These are phyloP conservation scores for Aspergillus tubingensis DNA, from an alignment of 2,329 filamentous ascomycete species.

Conservation along the genomic window DNA sequence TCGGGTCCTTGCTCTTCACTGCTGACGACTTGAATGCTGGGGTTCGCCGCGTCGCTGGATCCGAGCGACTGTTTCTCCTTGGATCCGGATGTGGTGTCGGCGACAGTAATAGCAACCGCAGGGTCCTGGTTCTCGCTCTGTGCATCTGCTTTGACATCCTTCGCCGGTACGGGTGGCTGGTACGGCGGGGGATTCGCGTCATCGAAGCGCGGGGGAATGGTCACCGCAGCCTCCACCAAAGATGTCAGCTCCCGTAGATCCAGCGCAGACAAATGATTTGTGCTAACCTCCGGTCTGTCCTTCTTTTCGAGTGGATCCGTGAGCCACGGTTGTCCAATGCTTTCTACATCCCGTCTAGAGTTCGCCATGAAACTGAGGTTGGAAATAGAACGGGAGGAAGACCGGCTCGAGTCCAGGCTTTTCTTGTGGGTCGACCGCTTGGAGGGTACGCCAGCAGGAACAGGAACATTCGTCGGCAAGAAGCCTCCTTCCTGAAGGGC, in stretches of 20 bases:
- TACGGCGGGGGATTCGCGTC: slow-evolving; percentile 26
- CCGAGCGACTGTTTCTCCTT: neutral
- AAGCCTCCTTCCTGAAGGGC: slow-evolving; percentile 36
- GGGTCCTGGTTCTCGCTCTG: neutral
- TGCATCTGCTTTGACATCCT: neutral
- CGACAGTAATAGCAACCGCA: neutral
- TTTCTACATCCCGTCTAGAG: slow-evolving; percentile 38
- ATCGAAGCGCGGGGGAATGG: slow-evolving; percentile 27
- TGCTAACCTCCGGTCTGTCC: slow-evolving; percentile 18
- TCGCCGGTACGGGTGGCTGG: slow-evolving; percentile 11
- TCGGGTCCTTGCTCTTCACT: neutral
- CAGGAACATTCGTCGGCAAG: slow-evolving; percentile 22
- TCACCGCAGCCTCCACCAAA: slow-evolving; percentile 36
- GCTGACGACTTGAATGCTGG: neutral
- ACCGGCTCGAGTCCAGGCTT: slow-evolving; percentile 24
- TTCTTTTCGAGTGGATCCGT: slow-evolving; percentile 27
- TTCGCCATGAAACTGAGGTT: slow-evolving; percentile 31
- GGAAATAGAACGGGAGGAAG: slow-evolving; percentile 16
- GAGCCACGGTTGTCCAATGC: slow-evolving; percentile 42
- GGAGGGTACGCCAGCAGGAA: neutral
- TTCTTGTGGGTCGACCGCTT: slow-evolving; percentile 24
- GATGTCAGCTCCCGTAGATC: slow-evolving; percentile 37
- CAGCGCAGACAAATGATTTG: slow-evolving; percentile 29
- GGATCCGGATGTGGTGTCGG: neutral
- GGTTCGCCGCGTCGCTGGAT: neutral